phyloP scores from a whole-genome alignment of 257 asterid species.

The Jaltomata sinuosa region DNA sequence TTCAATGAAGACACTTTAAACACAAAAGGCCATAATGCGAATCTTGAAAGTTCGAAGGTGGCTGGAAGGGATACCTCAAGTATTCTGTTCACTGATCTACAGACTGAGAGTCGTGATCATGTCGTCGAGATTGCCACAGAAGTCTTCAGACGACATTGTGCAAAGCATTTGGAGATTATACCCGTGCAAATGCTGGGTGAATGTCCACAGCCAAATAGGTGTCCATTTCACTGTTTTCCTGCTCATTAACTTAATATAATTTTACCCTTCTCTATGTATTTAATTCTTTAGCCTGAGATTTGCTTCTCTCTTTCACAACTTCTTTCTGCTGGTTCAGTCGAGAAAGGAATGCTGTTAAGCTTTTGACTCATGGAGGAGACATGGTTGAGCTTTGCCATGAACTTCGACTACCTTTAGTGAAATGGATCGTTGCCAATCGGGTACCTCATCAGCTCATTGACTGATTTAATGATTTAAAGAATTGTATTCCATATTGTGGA shows the following conservation, averaged over 20 bases:
- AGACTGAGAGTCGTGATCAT: conserved; percentile 59
- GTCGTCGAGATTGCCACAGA: conserved; percentile 53
- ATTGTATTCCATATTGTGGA: neutral
- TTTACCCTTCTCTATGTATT: neutral
- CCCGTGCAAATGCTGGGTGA: conserved; percentile 73
- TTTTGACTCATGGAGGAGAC: conserved; percentile 89
- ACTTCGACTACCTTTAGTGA: conserved; percentile 74
- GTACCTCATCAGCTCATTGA: conserved; percentile 17
- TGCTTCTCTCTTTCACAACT: neutral
- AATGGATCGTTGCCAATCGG: conserved; percentile 77
- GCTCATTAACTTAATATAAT: neutral
- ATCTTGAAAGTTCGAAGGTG: conserved; percentile 46
- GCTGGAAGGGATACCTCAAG: conserved; percentile 48
- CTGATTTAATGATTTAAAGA: neutral
- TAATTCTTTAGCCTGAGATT: conserved; percentile 8
- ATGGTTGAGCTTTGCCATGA: conserved; percentile 89
- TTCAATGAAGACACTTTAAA: conserved; percentile 58
- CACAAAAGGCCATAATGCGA: conserved; percentile 38
- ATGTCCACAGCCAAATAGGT: conserved; percentile 53
- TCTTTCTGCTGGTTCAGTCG: neutral
- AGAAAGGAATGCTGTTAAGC: conserved; percentile 57
- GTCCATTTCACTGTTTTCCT: neutral
- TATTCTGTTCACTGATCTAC: conserved; percentile 42
- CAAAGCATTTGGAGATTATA: conserved; percentile 76
- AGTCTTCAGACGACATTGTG: conserved; percentile 72